These are phyloP conservation scores for Colletotrichum chlorophyti DNA, from an alignment of 2,329 filamentous ascomycete species.

Conservation along the genomic window DNA sequence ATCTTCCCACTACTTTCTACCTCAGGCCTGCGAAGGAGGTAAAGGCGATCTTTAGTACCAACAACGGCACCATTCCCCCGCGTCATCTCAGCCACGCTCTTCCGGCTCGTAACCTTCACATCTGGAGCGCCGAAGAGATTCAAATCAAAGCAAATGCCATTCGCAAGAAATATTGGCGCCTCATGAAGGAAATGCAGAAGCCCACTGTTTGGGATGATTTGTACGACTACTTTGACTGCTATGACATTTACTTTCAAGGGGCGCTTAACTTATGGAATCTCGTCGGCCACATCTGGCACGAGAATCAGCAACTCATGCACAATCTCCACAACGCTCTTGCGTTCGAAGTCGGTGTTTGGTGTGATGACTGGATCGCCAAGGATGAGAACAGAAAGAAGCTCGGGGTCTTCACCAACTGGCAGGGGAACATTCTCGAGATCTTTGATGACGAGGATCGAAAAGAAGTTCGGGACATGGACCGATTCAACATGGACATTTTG, in stretches of 20 bases:
- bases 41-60: conserved; percentile 48
- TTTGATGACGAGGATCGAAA: conserved; percentile 36
- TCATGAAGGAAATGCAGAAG: conserved; percentile 41
- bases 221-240: conserved; percentile 55
- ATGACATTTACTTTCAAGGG: conserved; percentile 54
- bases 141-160: conserved; percentile 46
- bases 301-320: conserved; percentile 44
- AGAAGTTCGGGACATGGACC: conserved; percentile 37
- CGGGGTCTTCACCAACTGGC: conserved; percentile 32
- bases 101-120: conserved; percentile 36
- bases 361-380: conserved; percentile 42
- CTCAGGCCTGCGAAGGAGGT: conserved; percentile 38
- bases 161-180: conserved; percentile 42
- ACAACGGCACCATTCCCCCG: conserved; percentile 36
- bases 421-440: conserved; percentile 36
- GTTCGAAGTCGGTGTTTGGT: conserved; percentile 42
- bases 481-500: conserved; percentile 39
- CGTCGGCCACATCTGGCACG: conserved; percentile 46
- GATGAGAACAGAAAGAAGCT: conserved; percentile 40
- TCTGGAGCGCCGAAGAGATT: conserved; percentile 49
- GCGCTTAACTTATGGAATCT: conserved; percentile 57
- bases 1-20: conserved; percentile 46
- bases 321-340: conserved; percentile 35
- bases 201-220: conserved; percentile 47
- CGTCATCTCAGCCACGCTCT: conserved; percentile 37